Evolutionary conservation across 257 asterid species (phyloP).

Genomic region (Avicennia marina): DNA sequence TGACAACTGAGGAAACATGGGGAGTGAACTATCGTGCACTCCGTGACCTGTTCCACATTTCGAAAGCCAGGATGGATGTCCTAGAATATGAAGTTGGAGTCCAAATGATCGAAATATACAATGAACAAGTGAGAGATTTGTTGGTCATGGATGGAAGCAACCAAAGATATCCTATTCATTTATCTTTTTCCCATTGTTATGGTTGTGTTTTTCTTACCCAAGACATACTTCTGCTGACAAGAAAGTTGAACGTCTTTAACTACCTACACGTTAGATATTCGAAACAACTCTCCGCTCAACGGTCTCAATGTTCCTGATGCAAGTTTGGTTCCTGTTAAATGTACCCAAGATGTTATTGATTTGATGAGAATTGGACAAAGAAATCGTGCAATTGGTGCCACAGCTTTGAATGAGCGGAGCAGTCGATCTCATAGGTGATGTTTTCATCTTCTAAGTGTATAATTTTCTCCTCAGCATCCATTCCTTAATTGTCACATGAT

Average conservation of each 20-base stretch:
- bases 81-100: slow-evolving; percentile 85
- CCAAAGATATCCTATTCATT: slow-evolving; percentile 68
- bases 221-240: too few relatives aligned
- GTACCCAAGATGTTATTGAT: slow-evolving; percentile 87
- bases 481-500: neutral
- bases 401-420: slow-evolving; percentile 83
- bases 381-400: slow-evolving; percentile 90
- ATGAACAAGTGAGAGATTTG: slow-evolving; percentile 94
- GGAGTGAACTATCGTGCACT: slow-evolving; percentile 90
- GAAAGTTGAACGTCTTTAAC: slow-evolving; percentile 38
- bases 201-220: neutral
- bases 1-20: slow-evolving; percentile 81
- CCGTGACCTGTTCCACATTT: slow-evolving; percentile 64
- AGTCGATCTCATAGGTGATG: slow-evolving; percentile 84
- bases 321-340: slow-evolving; percentile 59
- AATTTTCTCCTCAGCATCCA: neutral
- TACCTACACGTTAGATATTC: slow-evolving; percentile 61
- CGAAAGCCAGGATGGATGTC: slow-evolving; percentile 49
- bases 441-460: too few relatives aligned
- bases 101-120: slow-evolving; percentile 92
- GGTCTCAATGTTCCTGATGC: slow-evolving; percentile 98
- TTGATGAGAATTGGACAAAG: slow-evolving; percentile 77
- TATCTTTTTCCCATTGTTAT: neutral
- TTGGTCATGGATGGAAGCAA: slow-evolving; percentile 69
- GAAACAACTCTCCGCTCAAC: slow-evolving; percentile 84